Base-by-base conservation (phyloP, 805 yeast species). In the Blastobotrys muscicola region DNA sequence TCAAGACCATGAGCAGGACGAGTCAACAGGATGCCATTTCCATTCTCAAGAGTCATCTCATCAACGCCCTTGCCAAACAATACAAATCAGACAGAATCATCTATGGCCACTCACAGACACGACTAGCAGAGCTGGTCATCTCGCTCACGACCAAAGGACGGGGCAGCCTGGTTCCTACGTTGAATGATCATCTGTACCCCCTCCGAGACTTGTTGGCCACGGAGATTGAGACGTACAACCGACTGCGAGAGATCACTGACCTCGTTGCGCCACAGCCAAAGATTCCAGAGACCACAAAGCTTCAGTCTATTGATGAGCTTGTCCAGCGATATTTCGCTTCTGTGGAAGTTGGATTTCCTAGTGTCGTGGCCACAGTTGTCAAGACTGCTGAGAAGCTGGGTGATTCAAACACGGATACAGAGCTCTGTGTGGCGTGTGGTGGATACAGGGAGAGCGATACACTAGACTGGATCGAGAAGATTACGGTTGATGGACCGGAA, bases 361-460 rank as follows among this genome's bases (percentile, higher is more conserved):
- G 90, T 45, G 84, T 90, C 2, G 87, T 89, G 2, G 82, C 96
- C 0, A 89, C 97, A 0, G 97, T 90, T 14, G 87, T 87, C 10
- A 80, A 85, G 51, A 87, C 95, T 0, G 95, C 92, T 4, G 80
- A 80, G 39, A 87, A 90, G 58, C 63, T 89, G 46, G 41, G 44
- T 20, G 47, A 46, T 3, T 16, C 46, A 2, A 43, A 33, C 2
- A 54, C 45, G 8, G 47, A 55, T 1, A 52, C 51, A 1, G 56
- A 50, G 4, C 41, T 38, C 4, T 85, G 95, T 60, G 62, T 61
- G 10, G 50, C 85, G 1, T 85, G 95, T 56, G 69, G 71, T 1
- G 66, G 61, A 3, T 66, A 62, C 1, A 71, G 82, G 9, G 76
- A 74, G 46, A 69, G 69, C 30, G 71, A 76, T 47, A 82, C 92